Percentiles rank a stretch among this genome's conserved stretches.
Conservation (phyloP, 805 yeast species). For the Ogataea zsoltii region DNA sequence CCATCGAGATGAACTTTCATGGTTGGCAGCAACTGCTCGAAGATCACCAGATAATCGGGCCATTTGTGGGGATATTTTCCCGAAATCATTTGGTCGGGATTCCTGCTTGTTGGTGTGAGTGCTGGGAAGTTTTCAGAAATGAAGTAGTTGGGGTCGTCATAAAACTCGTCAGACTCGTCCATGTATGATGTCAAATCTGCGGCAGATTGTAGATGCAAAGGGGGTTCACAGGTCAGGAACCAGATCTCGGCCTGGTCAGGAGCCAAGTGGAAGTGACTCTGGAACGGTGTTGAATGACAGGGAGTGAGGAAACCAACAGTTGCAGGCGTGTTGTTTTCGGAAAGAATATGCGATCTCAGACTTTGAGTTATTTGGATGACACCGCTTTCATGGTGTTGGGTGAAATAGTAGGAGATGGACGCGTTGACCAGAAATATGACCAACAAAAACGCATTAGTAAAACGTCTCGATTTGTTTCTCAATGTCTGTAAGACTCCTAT, state of each 20-base stretch:
- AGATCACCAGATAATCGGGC: slow-evolving; percentile 76
- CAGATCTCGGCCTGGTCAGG: slow-evolving; percentile 49
- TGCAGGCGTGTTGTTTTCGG: slow-evolving; percentile 31
- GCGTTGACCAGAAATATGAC: slow-evolving; percentile 15
- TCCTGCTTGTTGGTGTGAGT: slow-evolving; percentile 7
- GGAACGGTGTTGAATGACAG: slow-evolving; percentile 97
- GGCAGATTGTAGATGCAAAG: slow-evolving; percentile 44
- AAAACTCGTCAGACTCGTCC: slow-evolving; percentile 88
- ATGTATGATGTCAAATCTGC: slow-evolving; percentile 48
- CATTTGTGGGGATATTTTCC: slow-evolving; percentile 44
- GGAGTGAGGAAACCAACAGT: slow-evolving; percentile 87
- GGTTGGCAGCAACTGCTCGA: slow-evolving; percentile 58
- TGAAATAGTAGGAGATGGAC: slow-evolving; percentile 37
- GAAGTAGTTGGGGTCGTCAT: slow-evolving; percentile 62
- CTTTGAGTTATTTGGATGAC: slow-evolving; percentile 66
- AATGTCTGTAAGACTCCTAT: slow-evolving; percentile 31
- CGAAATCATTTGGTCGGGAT: not conserved
- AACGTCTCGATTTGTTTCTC: slow-evolving; percentile 2
- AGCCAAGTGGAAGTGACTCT: slow-evolving; percentile 70
- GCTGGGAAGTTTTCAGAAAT: slow-evolving; percentile 54
- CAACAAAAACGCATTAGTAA: slow-evolving; percentile 9
- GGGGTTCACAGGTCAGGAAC: slow-evolving; percentile 93
- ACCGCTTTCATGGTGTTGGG: slow-evolving; percentile 82
- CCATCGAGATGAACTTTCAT: slow-evolving; percentile 39
- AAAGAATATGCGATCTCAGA: slow-evolving; percentile 38